These are phyloP conservation scores for Nannochloris sp. DNA, from an alignment of 139 green algal genomes.

Conservation along the genomic window DNA sequence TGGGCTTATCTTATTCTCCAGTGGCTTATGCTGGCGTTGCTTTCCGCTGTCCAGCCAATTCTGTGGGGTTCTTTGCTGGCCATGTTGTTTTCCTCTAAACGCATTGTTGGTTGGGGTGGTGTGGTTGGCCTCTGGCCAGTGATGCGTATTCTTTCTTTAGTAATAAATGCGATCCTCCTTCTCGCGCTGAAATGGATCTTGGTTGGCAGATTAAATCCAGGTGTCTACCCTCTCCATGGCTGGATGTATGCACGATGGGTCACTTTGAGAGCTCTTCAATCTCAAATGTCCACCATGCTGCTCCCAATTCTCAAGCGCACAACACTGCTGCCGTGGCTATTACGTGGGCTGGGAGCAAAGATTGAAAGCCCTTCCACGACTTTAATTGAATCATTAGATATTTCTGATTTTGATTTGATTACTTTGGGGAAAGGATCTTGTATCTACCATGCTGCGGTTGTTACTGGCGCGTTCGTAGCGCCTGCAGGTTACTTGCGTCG, in stretches of 20 bases:
- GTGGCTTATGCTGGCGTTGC: slow-evolving; percentile 1
- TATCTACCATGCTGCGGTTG: not conserved
- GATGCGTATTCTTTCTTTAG: not conserved
- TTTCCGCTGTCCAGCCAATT: not conserved
- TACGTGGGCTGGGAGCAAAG: not conserved
- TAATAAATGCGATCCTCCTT: not conserved
- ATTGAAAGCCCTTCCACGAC: not conserved
- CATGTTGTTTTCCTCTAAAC: not conserved
- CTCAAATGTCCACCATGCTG: not conserved
- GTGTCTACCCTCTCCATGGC: slow-evolving; percentile 7
- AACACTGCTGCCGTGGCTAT: not conserved
- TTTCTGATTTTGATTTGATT: not conserved
- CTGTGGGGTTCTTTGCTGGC: slow-evolving; percentile 4
- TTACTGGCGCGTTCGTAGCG: not conserved
- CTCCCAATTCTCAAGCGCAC: not conserved
- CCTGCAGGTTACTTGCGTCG: slow-evolving; percentile 1
- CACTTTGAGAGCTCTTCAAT: slow-evolving; percentile 3
- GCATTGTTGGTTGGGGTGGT: not conserved
- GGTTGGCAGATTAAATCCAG: not conserved
- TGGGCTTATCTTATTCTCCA: slow-evolving; percentile 2
- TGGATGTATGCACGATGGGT: slow-evolving; percentile 11
- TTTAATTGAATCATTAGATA: not conserved
- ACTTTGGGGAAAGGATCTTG: not conserved
- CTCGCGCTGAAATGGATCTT: slow-evolving; percentile 7
- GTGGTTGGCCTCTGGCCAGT: not conserved